A percentile compares a stretch with the other conserved stretches of the same genome.
Conservation (phyloP, 148 eudicot species). For the Talinum fruticosum region DNA sequence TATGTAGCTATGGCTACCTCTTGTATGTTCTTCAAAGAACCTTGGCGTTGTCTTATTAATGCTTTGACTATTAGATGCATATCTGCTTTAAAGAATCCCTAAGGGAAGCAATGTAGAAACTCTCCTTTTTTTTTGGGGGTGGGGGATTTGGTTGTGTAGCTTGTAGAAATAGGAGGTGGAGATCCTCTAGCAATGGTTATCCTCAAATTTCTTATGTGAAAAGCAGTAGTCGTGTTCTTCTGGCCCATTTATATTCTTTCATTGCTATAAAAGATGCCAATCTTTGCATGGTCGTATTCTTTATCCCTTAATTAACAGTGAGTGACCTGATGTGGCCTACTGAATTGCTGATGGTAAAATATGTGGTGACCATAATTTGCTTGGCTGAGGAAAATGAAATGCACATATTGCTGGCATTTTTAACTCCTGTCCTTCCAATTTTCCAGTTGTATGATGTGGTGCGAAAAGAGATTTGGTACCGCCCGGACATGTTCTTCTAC, state of each 20-base stretch:
- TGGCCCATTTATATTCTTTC: neutral
- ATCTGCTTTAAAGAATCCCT: too few species aligned
- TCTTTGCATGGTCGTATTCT: neutral
- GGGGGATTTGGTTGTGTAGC: neutral
- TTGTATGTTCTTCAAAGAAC: neutral
- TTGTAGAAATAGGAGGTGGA: neutral
- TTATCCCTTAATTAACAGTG: neutral
- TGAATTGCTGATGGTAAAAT: neutral
- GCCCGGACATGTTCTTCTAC: conserved; percentile 98
- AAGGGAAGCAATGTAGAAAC: too few species aligned
- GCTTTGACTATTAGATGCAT: neutral
- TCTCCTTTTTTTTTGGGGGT: neutral
- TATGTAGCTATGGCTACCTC: neutral
- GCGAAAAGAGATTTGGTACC: conserved; percentile 94
- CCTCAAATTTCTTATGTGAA: neutral
- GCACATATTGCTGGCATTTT: neutral
- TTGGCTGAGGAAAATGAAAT: neutral
- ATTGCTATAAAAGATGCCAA: neutral
- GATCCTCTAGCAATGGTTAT: neutral
- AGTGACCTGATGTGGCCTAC: neutral
- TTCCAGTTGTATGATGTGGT: conserved; percentile 78
- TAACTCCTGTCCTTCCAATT: neutral
- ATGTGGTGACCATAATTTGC: neutral
- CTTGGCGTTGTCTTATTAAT: neutral
- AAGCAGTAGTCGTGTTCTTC: neutral